phyloP scores from a whole-genome alignment of 2,329 filamentous ascomycete genomes.

The Intubia oerlemansii region DNA sequence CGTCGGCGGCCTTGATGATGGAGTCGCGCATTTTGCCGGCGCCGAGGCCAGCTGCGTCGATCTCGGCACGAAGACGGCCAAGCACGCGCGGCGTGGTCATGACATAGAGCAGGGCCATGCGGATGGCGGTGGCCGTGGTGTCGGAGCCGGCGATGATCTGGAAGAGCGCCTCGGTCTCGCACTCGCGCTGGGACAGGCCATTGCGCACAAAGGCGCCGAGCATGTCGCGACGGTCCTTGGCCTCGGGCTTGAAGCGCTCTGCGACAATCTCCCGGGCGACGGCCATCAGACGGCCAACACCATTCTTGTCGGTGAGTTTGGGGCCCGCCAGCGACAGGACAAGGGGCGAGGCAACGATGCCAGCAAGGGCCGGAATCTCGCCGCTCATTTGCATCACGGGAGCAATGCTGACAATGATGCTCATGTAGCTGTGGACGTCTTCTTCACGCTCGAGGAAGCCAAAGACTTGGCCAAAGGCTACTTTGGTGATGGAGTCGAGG shows the following conservation, averaged over 20 bases:
- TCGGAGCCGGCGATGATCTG: constrained; percentile 15
- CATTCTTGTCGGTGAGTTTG: constrained; percentile 9
- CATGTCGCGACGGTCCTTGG: constrained; percentile 6
- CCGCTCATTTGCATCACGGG: constrained; percentile 18
- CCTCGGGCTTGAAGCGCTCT: constrained; percentile 4
- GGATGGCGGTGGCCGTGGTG: constrained; percentile 13
- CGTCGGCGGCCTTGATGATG: constrained; percentile 8
- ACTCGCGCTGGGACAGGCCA: constrained; percentile 17
- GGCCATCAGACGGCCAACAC: constrained; percentile 11
- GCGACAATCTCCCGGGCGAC: constrained; percentile 9
- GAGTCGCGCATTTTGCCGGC: too few species aligned
- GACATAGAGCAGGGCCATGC: constrained; percentile 10
- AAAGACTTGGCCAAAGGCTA: constrained; percentile 24
- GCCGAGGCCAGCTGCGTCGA: constrained; percentile 13
- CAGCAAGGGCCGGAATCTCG: constrained; percentile 16
- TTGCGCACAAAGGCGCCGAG: constrained; percentile 18
- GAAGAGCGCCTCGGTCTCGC: constrained; percentile 22
- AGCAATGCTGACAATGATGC: constrained; percentile 16
- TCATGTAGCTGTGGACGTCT: constrained; percentile 22
- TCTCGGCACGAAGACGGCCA: constrained; percentile 12
- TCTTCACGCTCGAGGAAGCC: constrained; percentile 20
- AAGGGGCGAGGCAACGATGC: constrained; percentile 6
- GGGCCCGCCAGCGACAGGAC: constrained; percentile 17
- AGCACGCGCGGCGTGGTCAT: constrained; percentile 10
- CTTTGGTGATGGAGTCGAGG: constrained; percentile 25